Percentiles rank a stretch among this genome's conserved stretches.
phyloP scores from a whole-genome alignment of 345 rosid species.

The Corchorus capsularis region DNA sequence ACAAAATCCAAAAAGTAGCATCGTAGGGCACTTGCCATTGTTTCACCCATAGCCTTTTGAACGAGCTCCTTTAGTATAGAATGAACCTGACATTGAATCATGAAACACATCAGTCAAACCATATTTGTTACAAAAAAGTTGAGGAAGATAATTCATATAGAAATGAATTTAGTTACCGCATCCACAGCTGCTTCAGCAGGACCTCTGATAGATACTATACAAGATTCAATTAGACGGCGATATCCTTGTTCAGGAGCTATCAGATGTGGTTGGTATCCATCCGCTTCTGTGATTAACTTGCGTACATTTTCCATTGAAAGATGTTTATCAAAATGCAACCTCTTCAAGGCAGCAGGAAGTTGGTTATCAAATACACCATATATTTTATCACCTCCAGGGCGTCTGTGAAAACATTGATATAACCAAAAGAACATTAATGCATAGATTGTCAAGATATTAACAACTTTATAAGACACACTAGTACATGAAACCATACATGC shows the following conservation, averaged over 20 bases:
- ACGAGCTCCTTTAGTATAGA: slow-evolving; percentile 82
- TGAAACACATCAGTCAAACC: slow-evolving; percentile 13
- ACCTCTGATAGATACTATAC: slow-evolving; percentile 74
- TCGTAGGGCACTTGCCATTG: slow-evolving; percentile 47
- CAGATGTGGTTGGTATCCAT: slow-evolving; percentile 97
- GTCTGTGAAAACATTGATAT: slow-evolving; percentile 51
- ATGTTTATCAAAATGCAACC: slow-evolving; percentile 88
- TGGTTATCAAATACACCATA: slow-evolving; percentile 81
- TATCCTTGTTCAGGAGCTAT: slow-evolving; percentile 98
- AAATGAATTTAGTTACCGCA: slow-evolving; percentile 51
- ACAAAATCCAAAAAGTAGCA: not conserved
- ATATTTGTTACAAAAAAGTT: not conserved
- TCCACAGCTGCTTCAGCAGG: slow-evolving; percentile 99
- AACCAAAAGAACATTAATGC: slow-evolving; percentile 17
- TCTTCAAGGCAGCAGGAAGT: slow-evolving; percentile 84
- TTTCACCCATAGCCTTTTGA: slow-evolving; percentile 72
- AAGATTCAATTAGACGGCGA: slow-evolving; percentile 90
- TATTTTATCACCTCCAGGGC: slow-evolving; percentile 95
- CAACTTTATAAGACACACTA: not conserved
- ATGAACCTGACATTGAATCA: slow-evolving; percentile 58
- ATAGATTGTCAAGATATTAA: slow-evolving; percentile 5
- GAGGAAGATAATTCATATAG: not conserved
- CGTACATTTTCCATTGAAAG: slow-evolving; percentile 86
- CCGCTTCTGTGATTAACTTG: slow-evolving; percentile 91
- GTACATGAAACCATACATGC: slow-evolving; percentile 46